Evolutionary conservation across 441 rosid species (phyloP), one percentile per base, ranked within the genome.

Genomic region (Brassica balearica): DNA sequence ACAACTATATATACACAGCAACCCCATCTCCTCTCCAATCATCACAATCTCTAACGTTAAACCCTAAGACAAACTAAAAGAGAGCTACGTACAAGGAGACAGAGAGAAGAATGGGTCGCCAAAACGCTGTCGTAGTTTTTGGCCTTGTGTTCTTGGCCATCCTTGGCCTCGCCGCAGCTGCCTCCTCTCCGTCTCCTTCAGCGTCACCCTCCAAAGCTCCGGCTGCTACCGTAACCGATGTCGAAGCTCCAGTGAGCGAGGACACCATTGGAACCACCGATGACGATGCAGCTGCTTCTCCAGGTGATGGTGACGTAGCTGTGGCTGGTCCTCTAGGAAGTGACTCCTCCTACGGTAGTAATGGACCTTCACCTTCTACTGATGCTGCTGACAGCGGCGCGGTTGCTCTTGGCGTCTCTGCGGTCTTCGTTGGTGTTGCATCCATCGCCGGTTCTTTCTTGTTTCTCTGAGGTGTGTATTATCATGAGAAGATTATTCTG

Each of bases 81-180:
- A 38, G 10, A 65, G 12, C 17, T 56, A 34, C 69, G n/a, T 20
- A 60, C 69, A 27, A 23, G 43, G 22, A 8, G 43, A 32, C 36
- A 68, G 70, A 67, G 70, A 67, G 51, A 56, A 81, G 68, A 60
- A 89, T 89, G 93, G 90, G 84, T 12, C 82, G 86, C 62, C 83
- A 84, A 82, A 60, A 82, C 69, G 53, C 79, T 59, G 48, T 84
- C 74, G 62, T 87, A 12, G 82, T 85, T 10, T 58, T 79, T 56
- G 62, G 76, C 48, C 68, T 80, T 58, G 43, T 88, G 75, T 71
- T 89, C 14, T 70, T 85, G 19, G 89, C 89, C 76, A 11, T 91
- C 6, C 51, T 86, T 58, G 87, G 91, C 41, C 32, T 86, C n/a
- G 86, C 79, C 15, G 77, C 85, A 1, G 94, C 89, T 2, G 86